Percentiles rank a stretch among this genome's conserved stretches.
Conservation (phyloP, 2,329 filamentous ascomycete genomes). For the Fusarium chuoi region DNA sequence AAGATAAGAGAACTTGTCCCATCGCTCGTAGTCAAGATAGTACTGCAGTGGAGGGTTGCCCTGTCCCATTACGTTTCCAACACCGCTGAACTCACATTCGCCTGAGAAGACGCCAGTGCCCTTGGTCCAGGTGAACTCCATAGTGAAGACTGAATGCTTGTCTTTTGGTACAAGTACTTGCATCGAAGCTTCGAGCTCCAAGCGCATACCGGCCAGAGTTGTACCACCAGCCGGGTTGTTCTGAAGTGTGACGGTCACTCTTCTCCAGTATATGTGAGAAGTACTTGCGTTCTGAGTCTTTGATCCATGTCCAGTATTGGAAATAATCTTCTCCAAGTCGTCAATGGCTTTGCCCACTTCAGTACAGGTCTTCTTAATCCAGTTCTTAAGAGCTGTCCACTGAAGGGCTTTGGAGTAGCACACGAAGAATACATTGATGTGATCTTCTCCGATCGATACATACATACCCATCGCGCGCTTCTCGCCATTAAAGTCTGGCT, state of each 20-base stretch:
- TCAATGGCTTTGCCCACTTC: background rate
- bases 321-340: accelerated
- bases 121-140: accelerated
- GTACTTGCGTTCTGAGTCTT: accelerated
- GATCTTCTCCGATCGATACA: accelerated
- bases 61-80: accelerated
- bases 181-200: background rate
- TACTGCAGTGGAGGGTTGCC: accelerated
- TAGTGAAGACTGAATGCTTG: background rate
- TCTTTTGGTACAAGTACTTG: background rate
- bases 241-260: accelerated
- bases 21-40: background rate
- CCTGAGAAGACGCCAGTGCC: background rate
- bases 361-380: accelerated
- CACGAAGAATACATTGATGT: accelerated
- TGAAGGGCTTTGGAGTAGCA: background rate
- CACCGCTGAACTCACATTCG: accelerated
- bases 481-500: background rate
- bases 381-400: accelerated
- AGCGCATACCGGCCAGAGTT: accelerated
- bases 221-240: accelerated
- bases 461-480: background rate
- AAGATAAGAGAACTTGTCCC: accelerated
- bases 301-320: accelerated
- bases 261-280: background rate